These are phyloP conservation scores for Zizania latifolia DNA, from an alignment of 176 grass and related monocot genomes.

Conservation along the genomic window DNA sequence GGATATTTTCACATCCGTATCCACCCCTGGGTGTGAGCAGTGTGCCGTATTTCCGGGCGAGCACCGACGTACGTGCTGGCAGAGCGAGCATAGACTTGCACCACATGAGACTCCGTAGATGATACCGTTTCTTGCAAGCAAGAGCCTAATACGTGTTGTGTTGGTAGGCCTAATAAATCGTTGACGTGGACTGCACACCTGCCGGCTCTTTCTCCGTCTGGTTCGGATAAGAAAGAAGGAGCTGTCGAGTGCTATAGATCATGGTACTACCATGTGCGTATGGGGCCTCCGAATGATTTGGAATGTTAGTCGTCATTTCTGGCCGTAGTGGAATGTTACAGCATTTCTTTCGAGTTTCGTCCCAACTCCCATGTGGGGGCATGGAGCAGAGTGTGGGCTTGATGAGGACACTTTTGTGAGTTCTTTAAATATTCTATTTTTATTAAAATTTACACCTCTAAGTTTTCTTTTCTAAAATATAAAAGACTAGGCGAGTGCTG, in stretches of 20 bases:
- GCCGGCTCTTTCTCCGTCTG: background rate
- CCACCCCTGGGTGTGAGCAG: too few species aligned
- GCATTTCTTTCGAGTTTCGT: background rate
- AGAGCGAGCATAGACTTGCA: too few species aligned
- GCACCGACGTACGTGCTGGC: too few species aligned
- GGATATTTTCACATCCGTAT: too few species aligned
- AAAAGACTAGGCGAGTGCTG: too few species aligned
- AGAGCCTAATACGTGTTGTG: too few species aligned
- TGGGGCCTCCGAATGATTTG: background rate
- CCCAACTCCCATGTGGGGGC: background rate
- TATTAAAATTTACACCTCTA: too few species aligned
- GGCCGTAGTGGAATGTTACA: background rate
- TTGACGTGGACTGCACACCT: conserved; percentile 9
- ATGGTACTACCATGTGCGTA: background rate
- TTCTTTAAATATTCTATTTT: too few species aligned
- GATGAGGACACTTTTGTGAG: too few species aligned
- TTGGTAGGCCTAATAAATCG: background rate
- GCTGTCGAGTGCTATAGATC: background rate
- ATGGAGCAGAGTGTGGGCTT: background rate
- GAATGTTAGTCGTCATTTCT: background rate
- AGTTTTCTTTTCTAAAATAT: too few species aligned
- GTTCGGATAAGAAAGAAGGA: background rate
- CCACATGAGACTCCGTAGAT: too few species aligned
- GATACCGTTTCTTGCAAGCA: background rate
- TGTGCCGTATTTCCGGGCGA: too few species aligned